Conservation (phyloP, 225 moss, liverwort and hornwort species). For the Neckera pumila region DNA sequence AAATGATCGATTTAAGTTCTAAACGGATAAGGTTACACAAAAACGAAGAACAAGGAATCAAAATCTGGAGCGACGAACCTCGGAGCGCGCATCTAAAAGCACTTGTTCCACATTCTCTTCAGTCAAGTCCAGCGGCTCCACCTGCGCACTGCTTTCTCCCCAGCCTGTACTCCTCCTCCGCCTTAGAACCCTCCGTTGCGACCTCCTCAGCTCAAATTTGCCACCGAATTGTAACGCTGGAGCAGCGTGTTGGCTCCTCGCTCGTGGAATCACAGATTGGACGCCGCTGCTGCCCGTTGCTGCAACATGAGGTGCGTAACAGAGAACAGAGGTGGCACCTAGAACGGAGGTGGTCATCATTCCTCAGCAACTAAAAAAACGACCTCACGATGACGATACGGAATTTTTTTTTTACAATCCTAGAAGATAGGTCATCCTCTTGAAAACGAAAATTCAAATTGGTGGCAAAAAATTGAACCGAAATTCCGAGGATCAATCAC, state of each 20-base stretch:
- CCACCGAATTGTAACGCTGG: neutral
- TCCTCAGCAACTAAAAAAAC: neutral
- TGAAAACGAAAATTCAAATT: neutral
- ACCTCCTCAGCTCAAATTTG: neutral
- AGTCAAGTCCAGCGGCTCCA: conserved; percentile 48
- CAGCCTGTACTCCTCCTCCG: conserved; percentile 17
- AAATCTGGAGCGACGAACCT: conserved; percentile 9
- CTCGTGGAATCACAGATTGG: neutral
- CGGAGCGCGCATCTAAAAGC: conserved; percentile 47
- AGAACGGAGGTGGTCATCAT: conserved; percentile 7
- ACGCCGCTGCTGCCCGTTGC: neutral
- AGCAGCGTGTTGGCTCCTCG: neutral
- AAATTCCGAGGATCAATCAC: neutral
- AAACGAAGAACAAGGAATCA: neutral
- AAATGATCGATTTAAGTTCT: neutral
- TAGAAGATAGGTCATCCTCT: neutral
- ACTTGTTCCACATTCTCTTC: conserved; percentile 61
- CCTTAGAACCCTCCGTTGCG: neutral
- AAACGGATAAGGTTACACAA: neutral
- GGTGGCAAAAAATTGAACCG: neutral
- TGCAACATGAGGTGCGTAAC: neutral
- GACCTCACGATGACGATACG: neutral
- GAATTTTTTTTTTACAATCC: neutral
- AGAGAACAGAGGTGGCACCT: neutral
- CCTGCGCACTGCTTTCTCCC: conserved; percentile 34